These are phyloP conservation scores for Canavalia gladiata DNA, from an alignment of 306 rosid species.

Conservation along the genomic window DNA sequence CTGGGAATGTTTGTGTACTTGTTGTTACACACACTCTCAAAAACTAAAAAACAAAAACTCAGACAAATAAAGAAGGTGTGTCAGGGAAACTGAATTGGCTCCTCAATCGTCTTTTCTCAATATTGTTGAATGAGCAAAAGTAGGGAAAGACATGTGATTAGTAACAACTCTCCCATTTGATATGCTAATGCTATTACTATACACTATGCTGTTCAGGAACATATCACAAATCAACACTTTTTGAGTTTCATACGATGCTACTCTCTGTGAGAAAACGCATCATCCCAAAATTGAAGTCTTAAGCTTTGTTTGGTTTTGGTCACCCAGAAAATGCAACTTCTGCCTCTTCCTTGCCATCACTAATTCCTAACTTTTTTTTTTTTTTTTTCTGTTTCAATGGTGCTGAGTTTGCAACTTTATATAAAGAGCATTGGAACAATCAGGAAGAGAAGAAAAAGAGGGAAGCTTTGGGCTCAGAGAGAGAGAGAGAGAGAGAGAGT, in stretches of 20 bases:
- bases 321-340: constrained; percentile 47
- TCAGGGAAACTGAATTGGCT: constrained; percentile 20
- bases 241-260: constrained; percentile 2
- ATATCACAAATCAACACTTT: constrained; percentile 49
- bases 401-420: constrained; percentile 51
- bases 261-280: constrained; percentile 48
- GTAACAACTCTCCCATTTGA: constrained; percentile 51
- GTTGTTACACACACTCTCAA: constrained; percentile 19
- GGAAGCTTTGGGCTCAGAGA: constrained; percentile 42
- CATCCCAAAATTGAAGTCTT: constrained; percentile 20
- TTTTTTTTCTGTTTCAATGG: constrained; percentile 37
- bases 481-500: constrained; percentile 40
- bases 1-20: constrained; percentile 44
- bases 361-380: constrained; percentile 8
- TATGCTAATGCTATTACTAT: neutral
- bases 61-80: neutral
- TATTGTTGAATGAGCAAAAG: constrained; percentile 39
- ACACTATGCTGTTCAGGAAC: constrained; percentile 36
- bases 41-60: neutral
- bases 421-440: constrained; percentile 46
- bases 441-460: constrained; percentile 47
- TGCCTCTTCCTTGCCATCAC: constrained; percentile 42
- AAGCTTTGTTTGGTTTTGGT: constrained; percentile 29
- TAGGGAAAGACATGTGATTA: constrained; percentile 62
- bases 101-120: constrained; percentile 42